These are phyloP conservation scores for Sechiopsis laciniata DNA, from an alignment of 306 rosid genomes.

Conservation along the genomic window DNA sequence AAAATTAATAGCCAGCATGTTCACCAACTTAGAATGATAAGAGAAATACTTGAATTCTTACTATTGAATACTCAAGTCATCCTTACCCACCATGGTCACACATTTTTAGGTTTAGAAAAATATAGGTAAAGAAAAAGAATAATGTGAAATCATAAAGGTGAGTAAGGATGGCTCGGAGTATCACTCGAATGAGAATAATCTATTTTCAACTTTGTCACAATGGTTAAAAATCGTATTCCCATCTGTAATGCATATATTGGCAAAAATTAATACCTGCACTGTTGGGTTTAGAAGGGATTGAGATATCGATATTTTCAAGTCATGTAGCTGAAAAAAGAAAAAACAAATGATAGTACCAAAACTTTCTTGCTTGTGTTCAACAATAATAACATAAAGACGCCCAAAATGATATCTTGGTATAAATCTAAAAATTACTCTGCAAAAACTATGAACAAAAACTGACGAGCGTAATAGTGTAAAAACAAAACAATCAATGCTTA, in stretches of 20 bases:
- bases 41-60: too few relatives aligned
- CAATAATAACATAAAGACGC: background rate
- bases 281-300: background rate
- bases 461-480: background rate
- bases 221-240: background rate
- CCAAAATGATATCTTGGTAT: background rate
- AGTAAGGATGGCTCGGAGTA: too few relatives aligned
- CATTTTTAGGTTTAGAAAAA: too few relatives aligned
- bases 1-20: too few relatives aligned
- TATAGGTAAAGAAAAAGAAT: too few relatives aligned
- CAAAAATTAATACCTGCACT: background rate
- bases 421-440: background rate
- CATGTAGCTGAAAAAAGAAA: background rate
- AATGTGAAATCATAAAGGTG: too few relatives aligned
- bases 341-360: background rate
- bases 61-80: too few relatives aligned
- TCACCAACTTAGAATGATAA: too few relatives aligned
- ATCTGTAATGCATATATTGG: background rate
- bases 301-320: background rate
- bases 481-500: slow-evolving; percentile 11
- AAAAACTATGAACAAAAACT: slow-evolving; percentile 18
- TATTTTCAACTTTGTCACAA: background rate
- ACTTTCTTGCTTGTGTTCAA: background rate
- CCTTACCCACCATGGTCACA: too few relatives aligned
- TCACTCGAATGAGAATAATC: too few relatives aligned